Percentiles rank a stretch among this genome's conserved stretches.
These are phyloP conservation scores for Fusarium metavorans DNA, from an alignment of 2,329 filamentous ascomycete genomes.

Conservation along the genomic window DNA sequence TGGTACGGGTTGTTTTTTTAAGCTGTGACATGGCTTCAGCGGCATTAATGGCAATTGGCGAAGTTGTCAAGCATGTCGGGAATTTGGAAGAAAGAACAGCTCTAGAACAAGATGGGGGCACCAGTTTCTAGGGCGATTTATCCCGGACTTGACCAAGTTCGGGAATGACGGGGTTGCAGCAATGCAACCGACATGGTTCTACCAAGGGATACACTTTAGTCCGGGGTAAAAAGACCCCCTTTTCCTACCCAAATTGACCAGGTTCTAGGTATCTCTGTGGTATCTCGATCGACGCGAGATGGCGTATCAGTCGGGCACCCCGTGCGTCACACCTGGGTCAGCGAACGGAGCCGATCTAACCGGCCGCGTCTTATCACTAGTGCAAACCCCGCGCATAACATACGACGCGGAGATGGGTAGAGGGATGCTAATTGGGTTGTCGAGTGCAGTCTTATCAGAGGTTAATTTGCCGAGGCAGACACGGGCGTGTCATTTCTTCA, in stretches of 20 bases:
- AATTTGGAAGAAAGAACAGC: neutral
- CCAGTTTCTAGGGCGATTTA: neutral
- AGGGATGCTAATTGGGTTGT: neutral
- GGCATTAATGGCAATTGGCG: neutral
- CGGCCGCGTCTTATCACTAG: conserved; percentile 2
- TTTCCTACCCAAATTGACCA: neutral
- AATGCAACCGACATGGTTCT: neutral
- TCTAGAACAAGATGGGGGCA: neutral
- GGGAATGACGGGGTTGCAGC: neutral
- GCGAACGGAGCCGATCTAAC: conserved; percentile 8
- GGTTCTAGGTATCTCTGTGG: neutral
- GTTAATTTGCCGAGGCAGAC: neutral
- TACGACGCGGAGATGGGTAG: neutral
- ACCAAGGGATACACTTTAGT: neutral
- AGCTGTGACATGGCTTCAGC: neutral
- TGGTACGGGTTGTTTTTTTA: neutral
- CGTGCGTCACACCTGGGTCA: conserved; percentile 3
- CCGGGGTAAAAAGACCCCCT: neutral
- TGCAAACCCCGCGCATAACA: neutral
- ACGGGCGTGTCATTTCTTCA: neutral
- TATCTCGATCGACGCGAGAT: conserved; percentile 1
- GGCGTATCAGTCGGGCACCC: neutral
- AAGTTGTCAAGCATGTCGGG: neutral
- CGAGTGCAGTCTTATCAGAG: neutral
- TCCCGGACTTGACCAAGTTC: neutral